Conservation (phyloP, 176 grass and related monocot genomes). For the Melocanna baccifera region DNA sequence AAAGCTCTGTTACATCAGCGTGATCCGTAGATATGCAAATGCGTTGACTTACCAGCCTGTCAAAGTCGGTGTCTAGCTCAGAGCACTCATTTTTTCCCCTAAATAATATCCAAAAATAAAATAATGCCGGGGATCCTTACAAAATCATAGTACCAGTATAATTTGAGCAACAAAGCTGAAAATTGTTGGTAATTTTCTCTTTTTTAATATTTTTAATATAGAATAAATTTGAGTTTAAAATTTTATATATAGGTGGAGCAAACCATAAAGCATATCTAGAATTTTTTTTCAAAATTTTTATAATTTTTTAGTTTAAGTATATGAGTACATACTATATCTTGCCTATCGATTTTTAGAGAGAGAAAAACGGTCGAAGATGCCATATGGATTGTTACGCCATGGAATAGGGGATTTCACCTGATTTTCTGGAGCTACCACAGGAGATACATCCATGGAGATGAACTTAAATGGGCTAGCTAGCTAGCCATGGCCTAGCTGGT, state of each 20-base stretch:
- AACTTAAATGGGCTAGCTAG: background rate
- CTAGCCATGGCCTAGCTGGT: background rate
- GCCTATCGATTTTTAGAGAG: too few relatives aligned
- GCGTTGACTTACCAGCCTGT: conserved; percentile 39
- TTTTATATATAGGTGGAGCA: too few relatives aligned
- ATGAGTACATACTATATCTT: too few relatives aligned
- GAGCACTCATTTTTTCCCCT: background rate
- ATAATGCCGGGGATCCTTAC: background rate
- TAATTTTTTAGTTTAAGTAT: too few relatives aligned
- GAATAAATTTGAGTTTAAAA: too few relatives aligned
- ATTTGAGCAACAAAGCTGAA: too few relatives aligned
- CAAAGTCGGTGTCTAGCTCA: conserved; percentile 39
- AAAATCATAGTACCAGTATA: too few relatives aligned
- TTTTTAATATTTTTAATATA: too few relatives aligned
- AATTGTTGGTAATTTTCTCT: too few relatives aligned
- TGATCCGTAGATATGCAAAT: conserved; percentile 17
- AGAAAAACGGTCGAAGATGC: background rate
- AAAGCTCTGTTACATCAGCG: background rate
- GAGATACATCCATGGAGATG: background rate
- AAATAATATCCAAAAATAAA: background rate
- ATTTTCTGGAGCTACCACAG: background rate
- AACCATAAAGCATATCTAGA: too few relatives aligned
- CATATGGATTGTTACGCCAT: background rate
- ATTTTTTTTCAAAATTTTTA: too few relatives aligned
- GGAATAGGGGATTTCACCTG: background rate